These are phyloP conservation scores for Fremontodendron californicum DNA, from an alignment of 345 rosid species.

Conservation along the genomic window DNA sequence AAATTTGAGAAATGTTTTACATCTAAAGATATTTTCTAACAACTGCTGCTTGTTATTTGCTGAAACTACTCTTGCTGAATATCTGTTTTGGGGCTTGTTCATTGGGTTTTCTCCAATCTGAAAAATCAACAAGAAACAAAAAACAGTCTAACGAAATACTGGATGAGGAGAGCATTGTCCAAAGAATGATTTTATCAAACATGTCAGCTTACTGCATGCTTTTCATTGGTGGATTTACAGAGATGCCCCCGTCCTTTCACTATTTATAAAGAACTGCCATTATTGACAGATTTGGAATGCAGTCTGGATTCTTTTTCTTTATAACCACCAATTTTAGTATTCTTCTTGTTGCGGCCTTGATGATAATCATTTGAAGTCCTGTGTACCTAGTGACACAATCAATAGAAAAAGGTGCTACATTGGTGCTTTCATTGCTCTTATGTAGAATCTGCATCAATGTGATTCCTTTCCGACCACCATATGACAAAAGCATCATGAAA, in stretches of 20 bases:
- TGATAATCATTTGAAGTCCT: not conserved
- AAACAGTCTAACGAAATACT: not conserved
- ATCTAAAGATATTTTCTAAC: no score
- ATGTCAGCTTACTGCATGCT: not conserved
- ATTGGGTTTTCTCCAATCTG: not conserved
- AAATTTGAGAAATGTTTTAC: no score
- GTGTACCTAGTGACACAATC: not conserved
- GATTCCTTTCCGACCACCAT: not conserved
- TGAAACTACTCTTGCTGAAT: not conserved
- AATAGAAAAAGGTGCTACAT: not conserved
- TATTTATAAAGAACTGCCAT: not conserved
- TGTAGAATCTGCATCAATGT: not conserved
- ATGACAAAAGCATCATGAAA: not conserved
- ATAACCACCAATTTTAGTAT: not conserved
- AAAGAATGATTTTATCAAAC: not conserved
- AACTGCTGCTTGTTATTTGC: not conserved
- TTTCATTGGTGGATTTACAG: not conserved
- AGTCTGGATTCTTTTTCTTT: not conserved
- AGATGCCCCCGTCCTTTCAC: not conserved
- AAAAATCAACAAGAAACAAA: not conserved
- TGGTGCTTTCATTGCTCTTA: not conserved
- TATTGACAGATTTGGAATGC: not conserved
- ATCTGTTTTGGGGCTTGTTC: not conserved
- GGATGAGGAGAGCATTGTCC: not conserved
- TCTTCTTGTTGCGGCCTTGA: not conserved